A percentile compares a stretch with the other conserved stretches of the same genome.
Evolutionary conservation across 1,284 basidiomycete genomes (phyloP).

Genomic region (Butyriboletus pseudospeciosus): DNA sequence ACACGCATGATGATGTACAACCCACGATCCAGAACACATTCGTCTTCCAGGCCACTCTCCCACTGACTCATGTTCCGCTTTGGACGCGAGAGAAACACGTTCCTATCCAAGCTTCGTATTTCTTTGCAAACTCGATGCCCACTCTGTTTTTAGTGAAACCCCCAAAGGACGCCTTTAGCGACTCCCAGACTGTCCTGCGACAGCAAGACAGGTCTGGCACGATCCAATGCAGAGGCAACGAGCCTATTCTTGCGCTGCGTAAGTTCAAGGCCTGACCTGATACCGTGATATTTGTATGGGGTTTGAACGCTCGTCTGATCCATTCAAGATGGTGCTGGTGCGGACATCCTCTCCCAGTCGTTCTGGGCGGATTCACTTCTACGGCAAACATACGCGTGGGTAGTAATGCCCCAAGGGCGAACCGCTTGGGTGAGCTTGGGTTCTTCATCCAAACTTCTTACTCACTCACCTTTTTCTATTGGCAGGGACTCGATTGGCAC

Average conservation of each 20-base stretch:
- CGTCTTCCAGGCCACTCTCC: slow-evolving; percentile 32
- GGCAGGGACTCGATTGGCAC: slow-evolving; percentile 82
- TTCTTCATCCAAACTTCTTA: neutral
- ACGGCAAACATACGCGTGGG: slow-evolving; percentile 59
- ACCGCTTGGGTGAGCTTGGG: slow-evolving; percentile 61
- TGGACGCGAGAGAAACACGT: slow-evolving; percentile 37
- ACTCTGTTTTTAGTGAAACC: slow-evolving; percentile 56
- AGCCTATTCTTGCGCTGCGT: slow-evolving; percentile 72
- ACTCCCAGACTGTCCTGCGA: neutral
- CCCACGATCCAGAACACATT: neutral
- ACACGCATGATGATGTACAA: neutral
- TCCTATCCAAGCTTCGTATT: slow-evolving; percentile 54
- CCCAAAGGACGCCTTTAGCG: slow-evolving; percentile 36
- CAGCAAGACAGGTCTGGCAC: neutral
- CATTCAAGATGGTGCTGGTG: slow-evolving; percentile 70
- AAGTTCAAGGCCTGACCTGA: slow-evolving; percentile 24
- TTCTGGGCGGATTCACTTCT: slow-evolving; percentile 63
- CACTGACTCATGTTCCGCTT: slow-evolving; percentile 40
- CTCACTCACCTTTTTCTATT: neutral
- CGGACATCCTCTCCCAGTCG: slow-evolving; percentile 52
- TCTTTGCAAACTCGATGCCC: slow-evolving; percentile 52
- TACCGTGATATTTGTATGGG: neutral
- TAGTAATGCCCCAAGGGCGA: slow-evolving; percentile 66
- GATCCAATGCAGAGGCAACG: slow-evolving; percentile 23
- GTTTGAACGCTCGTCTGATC: neutral